Conservation (phyloP, 2,329 filamentous ascomycete genomes). For the Lecanicillium sp. region DNA sequence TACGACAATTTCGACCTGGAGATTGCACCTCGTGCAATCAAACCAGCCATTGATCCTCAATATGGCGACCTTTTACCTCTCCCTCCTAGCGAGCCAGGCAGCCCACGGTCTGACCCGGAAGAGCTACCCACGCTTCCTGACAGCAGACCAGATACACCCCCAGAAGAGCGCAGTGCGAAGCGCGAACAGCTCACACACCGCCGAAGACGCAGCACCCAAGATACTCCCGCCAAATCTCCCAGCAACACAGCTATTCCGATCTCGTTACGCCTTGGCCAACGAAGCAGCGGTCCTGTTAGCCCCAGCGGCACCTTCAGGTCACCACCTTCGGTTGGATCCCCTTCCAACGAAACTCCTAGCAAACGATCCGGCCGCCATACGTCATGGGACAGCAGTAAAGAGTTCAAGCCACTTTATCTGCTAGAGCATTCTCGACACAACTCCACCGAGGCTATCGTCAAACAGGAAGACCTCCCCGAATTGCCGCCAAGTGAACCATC, state of each 20-base stretch:
- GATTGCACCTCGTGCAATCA: slow-evolving; percentile 48
- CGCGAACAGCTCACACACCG: slow-evolving; percentile 33
- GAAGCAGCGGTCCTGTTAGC: slow-evolving; percentile 29
- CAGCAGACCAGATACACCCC: slow-evolving; percentile 50
- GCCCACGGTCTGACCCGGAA: slow-evolving; percentile 29
- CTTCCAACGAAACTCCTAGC: slow-evolving; percentile 23
- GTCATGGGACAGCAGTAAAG: slow-evolving; percentile 56
- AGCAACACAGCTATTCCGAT: slow-evolving; percentile 52
- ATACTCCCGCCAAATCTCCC: slow-evolving; percentile 39
- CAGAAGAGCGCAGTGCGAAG: slow-evolving; percentile 34
- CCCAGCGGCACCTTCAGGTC: slow-evolving; percentile 27
- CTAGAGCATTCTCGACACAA: slow-evolving; percentile 53
- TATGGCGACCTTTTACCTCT: slow-evolving; percentile 57
- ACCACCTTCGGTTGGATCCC: slow-evolving; percentile 27
- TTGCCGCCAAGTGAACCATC: slow-evolving; percentile 36
- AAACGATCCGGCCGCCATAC: slow-evolving; percentile 41
- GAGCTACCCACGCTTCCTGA: slow-evolving; percentile 48
- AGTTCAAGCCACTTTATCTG: slow-evolving; percentile 76
- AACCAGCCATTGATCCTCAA: slow-evolving; percentile 57
- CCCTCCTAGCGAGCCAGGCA: slow-evolving; percentile 50
- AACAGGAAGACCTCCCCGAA: slow-evolving; percentile 34
- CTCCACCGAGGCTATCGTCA: slow-evolving; percentile 22
- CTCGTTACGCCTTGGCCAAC: slow-evolving; percentile 42
- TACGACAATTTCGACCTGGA: slow-evolving; percentile 44
- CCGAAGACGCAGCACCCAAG: slow-evolving; percentile 41